Conservation (phyloP, 768 basidiomycete genomes). For the Xerocomus spinulosus region DNA sequence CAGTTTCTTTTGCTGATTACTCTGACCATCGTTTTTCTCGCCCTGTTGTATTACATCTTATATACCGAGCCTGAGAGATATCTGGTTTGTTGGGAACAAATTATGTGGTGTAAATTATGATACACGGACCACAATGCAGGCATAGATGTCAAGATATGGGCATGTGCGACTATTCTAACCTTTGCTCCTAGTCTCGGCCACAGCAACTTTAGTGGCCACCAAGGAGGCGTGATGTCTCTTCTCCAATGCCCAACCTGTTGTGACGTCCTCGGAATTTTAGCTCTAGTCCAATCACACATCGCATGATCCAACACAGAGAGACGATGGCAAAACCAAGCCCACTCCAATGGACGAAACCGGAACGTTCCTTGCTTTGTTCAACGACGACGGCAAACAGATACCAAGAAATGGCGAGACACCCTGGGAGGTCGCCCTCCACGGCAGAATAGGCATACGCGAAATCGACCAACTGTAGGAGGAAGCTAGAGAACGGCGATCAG, state of each 20-base stretch:
- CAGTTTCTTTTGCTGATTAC: conserved; percentile 10
- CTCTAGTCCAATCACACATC: conserved; percentile 43
- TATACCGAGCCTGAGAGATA: conserved; percentile 3
- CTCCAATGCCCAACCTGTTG: conserved; percentile 30
- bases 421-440: conserved; percentile 63
- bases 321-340: conserved; percentile 60
- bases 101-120: conserved; percentile 15
- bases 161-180: conserved; percentile 6
- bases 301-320: conserved; percentile 59
- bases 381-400: conserved; percentile 62
- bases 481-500: conserved; percentile 19
- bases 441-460: conserved; percentile 64
- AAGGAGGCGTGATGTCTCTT: conserved; percentile 31
- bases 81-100: conserved; percentile 7
- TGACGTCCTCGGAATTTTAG: conserved; percentile 31
- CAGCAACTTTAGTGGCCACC: conserved; percentile 18
- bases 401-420: conserved; percentile 63
- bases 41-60: conserved; percentile 20
- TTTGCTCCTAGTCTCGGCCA: background rate
- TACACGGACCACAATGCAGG: conserved; percentile 4
- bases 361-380: conserved; percentile 38
- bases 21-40: conserved; percentile 3
- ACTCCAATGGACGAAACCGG: conserved; percentile 62
- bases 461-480: conserved; percentile 56
- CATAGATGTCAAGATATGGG: conserved; percentile 3